phyloP scores from a whole-genome alignment of 179 eudicot genomes.

The Carnegiea gigantea region DNA sequence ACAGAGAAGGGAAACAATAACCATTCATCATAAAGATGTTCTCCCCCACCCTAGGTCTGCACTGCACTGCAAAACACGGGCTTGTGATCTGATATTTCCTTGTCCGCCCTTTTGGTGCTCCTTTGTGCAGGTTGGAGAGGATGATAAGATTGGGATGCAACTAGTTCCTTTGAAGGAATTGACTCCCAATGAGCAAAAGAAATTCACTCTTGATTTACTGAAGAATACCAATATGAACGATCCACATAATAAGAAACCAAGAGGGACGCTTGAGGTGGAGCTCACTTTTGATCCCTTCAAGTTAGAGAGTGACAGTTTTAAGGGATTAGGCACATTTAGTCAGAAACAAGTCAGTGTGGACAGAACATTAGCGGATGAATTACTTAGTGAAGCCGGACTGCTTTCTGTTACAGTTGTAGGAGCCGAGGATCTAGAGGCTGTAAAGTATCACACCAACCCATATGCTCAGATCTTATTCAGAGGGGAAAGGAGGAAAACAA shows the following conservation, averaged over 20 bases:
- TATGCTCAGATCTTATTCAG: conserved; percentile 57
- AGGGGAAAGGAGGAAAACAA: conserved; percentile 76
- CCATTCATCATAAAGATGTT: too few species aligned
- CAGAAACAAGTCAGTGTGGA: conserved; percentile 35
- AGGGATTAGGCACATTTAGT: conserved; percentile 26
- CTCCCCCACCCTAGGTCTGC: background rate
- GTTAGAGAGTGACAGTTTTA: conserved; percentile 46
- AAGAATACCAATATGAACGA: conserved; percentile 49
- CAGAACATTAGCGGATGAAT: conserved; percentile 23
- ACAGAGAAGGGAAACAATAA: too few species aligned
- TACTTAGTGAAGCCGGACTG: conserved; percentile 57
- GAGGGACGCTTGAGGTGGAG: conserved; percentile 73
- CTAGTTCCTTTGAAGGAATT: conserved; percentile 57
- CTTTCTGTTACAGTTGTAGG: conserved; percentile 64
- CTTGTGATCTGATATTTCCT: background rate
- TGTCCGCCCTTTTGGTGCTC: conserved; percentile 1
- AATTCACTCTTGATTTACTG: conserved; percentile 66
- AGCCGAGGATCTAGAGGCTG: conserved; percentile 73
- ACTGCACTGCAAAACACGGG: background rate
- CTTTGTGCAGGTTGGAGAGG: conserved; percentile 63
- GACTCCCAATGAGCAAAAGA: conserved; percentile 55
- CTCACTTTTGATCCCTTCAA: conserved; percentile 71
- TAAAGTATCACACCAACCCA: conserved; percentile 67
- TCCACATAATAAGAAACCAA: conserved; percentile 50
- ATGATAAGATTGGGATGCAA: conserved; percentile 82